Conservation (phyloP, 805 yeast species). For the Yamadazyma ubonensis region DNA sequence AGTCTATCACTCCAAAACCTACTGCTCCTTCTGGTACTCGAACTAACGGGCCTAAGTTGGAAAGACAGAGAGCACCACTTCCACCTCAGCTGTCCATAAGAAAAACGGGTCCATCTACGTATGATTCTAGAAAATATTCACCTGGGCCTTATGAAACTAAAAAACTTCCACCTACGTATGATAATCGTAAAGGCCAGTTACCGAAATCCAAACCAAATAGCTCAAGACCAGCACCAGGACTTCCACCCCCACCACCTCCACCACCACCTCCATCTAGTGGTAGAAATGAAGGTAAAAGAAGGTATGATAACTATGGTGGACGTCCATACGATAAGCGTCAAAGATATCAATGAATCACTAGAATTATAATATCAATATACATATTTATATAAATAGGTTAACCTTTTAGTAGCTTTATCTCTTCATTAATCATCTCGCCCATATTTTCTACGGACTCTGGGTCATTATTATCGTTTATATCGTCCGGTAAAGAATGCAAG, state of each 20-base stretch:
- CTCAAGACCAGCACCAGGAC: conserved; percentile 6
- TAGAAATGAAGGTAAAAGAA: conserved; percentile 24
- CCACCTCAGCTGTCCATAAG: conserved; percentile 11
- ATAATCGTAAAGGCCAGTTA: too few species aligned
- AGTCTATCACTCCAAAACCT: too few species aligned
- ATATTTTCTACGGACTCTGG: conserved; percentile 3
- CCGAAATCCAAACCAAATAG: too few species aligned
- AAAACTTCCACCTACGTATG: background rate
- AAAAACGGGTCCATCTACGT: conserved; percentile 5
- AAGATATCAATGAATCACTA: conserved; percentile 1
- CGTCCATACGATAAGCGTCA: conserved; percentile 10
- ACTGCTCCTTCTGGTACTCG: too few species aligned
- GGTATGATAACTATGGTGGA: conserved; percentile 24
- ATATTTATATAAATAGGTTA: background rate
- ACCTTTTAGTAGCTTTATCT: conserved; percentile 10
- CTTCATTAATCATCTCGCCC: conserved; percentile 15
- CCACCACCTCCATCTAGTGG: conserved; percentile 17
- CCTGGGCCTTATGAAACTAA: conserved; percentile 5
- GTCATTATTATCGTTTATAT: background rate
- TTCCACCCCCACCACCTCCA: conserved; percentile 27
- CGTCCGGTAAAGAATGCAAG: conserved; percentile 24
- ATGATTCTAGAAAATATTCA: conserved; percentile 4
- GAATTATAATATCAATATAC: background rate
- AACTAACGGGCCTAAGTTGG: background rate
- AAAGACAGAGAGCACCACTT: conserved; percentile 5